Conservation (phyloP, 1,284 basidiomycete genomes). For the Calocybe gambosa region DNA sequence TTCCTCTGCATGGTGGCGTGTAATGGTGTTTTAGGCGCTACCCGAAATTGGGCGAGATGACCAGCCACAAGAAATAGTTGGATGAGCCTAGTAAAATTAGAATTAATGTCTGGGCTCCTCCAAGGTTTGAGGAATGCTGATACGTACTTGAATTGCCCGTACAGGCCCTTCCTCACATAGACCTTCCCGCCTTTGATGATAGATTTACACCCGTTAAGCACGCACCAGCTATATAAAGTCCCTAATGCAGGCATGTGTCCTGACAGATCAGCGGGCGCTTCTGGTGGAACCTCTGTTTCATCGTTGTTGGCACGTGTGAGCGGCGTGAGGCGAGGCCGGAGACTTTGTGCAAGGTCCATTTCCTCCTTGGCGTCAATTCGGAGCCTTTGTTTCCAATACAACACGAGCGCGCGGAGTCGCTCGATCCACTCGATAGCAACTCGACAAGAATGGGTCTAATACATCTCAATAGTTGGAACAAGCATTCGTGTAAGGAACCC, state of each 20-base stretch:
- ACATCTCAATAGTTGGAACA: constrained; percentile 1
- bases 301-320: constrained; percentile 35
- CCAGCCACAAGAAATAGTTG: constrained; percentile 64
- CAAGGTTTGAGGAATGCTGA: neutral
- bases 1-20: constrained; percentile 43
- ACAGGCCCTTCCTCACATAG: constrained; percentile 60
- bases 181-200: constrained; percentile 67
- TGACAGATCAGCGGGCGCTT: constrained; percentile 44
- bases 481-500: constrained; percentile 9
- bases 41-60: constrained; percentile 57
- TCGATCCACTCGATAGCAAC: constrained; percentile 77
- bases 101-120: neutral
- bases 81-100: constrained; percentile 35
- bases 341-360: constrained; percentile 66
- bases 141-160: constrained; percentile 66
- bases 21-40: constrained; percentile 43
- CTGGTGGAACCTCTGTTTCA: constrained; percentile 38
- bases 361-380: constrained; percentile 66
- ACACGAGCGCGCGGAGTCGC: constrained; percentile 57
- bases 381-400: constrained; percentile 75
- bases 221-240: constrained; percentile 76
- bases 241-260: constrained; percentile 50
- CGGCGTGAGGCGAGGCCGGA: constrained; percentile 53
- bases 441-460: constrained; percentile 54
- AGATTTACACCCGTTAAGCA: constrained; percentile 66